phyloP scores from a whole-genome alignment of 2,329 filamentous ascomycete species.

The Fusarium succisae region DNA sequence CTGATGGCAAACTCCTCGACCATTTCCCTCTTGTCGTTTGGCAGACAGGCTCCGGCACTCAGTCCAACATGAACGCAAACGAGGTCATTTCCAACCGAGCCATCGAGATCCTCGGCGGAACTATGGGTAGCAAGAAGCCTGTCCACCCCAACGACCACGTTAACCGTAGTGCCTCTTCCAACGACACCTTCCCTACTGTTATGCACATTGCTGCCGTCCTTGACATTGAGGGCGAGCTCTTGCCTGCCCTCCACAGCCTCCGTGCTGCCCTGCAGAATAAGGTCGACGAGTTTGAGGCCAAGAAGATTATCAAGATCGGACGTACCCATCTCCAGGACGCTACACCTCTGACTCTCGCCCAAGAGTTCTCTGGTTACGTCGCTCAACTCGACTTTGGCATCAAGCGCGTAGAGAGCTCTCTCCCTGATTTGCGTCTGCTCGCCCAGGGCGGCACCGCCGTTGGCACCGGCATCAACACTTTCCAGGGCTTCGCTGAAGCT shows the following conservation, averaged over 20 bases:
- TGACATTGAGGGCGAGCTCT: constrained; percentile 85
- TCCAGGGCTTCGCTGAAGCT: constrained; percentile 92
- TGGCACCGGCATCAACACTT: constrained; percentile 97
- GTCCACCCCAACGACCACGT: constrained; percentile 99
- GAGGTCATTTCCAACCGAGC: constrained; percentile 99
- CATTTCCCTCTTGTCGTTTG: constrained; percentile 99
- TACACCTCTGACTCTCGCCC: constrained; percentile 91
- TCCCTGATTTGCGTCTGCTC: constrained; percentile 86
- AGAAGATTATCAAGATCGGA: constrained; percentile 98
- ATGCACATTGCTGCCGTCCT: constrained; percentile 99
- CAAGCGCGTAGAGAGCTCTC: constrained; percentile 81
- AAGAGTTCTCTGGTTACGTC: constrained; percentile 98
- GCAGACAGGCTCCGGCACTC: constrained; percentile 98
- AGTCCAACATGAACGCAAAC: constrained; percentile 99
- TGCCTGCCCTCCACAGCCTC: constrained; percentile 84
- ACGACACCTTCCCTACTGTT: constrained; percentile 99
- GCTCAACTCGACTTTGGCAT: constrained; percentile 93
- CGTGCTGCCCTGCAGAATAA: constrained; percentile 87
- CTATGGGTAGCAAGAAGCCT: constrained; percentile 96
- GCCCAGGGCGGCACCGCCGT: constrained; percentile 97
- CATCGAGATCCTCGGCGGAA: constrained; percentile 95
- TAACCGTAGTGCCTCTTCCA: constrained; percentile 98
- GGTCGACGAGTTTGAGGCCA: constrained; percentile 83
- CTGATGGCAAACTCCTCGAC: constrained; percentile 90
- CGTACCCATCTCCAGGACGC: constrained; percentile 97